These are phyloP conservation scores for Myxozyma sirexii DNA, from an alignment of 805 yeast genomes.

Conservation along the genomic window DNA sequence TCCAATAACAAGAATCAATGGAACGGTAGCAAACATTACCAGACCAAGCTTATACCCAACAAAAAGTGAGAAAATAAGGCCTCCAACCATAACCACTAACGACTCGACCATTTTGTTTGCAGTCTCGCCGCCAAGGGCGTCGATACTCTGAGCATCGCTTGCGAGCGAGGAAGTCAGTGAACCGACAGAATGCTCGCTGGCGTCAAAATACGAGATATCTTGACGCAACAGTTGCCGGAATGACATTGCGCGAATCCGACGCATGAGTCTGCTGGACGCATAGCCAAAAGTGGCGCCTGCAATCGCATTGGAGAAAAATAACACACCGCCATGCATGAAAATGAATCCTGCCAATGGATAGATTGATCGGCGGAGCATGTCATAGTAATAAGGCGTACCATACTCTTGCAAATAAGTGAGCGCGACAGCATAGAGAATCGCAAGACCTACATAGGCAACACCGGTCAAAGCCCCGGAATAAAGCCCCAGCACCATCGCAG, in stretches of 20 bases:
- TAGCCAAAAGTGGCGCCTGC: constrained; percentile 31
- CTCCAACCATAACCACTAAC: constrained; percentile 46
- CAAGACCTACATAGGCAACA: constrained; percentile 21
- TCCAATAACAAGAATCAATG: constrained; percentile 46
- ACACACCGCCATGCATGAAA: constrained; percentile 22
- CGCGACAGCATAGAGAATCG: constrained; percentile 19
- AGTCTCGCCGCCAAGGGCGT: constrained; percentile 40
- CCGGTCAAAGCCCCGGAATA: constrained; percentile 29
- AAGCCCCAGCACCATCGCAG: constrained; percentile 14
- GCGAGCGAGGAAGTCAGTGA: constrained; percentile 36
- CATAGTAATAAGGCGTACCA: constrained; percentile 16
- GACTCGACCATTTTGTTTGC: constrained; percentile 40
- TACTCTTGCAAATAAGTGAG: constrained; percentile 24
- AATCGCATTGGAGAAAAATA: constrained; percentile 20
- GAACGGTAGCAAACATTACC: constrained; percentile 45
- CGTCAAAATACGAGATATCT: constrained; percentile 40
- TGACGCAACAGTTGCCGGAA: constrained; percentile 38
- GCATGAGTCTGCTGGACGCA: constrained; percentile 33
- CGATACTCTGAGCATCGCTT: constrained; percentile 38
- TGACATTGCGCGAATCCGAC: constrained; percentile 35
- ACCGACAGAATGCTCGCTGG: constrained; percentile 37
- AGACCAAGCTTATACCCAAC: constrained; percentile 48
- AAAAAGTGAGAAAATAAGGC: constrained; percentile 46
- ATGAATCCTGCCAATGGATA: constrained; percentile 28
- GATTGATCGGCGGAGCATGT: constrained; percentile 15